phyloP scores from a whole-genome alignment of 2,329 filamentous ascomycete genomes.

The Orbilia brochopaga region DNA sequence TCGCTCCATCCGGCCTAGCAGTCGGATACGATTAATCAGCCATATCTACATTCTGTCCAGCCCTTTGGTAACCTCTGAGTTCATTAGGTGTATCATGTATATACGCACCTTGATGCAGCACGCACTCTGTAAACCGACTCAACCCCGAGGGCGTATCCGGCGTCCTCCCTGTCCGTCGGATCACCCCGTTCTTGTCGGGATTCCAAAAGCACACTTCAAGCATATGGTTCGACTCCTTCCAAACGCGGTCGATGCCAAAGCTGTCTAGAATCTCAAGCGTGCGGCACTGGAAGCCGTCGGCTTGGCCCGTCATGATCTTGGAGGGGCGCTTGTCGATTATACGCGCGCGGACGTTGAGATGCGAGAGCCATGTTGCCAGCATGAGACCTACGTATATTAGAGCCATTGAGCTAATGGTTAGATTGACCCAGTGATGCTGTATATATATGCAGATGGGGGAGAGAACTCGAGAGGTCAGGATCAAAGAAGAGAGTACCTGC shows the following conservation, averaged over 20 bases:
- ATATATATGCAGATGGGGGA: no score
- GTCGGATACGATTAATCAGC: neutral
- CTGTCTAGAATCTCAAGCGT: constrained; percentile 76
- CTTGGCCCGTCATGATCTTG: constrained; percentile 57
- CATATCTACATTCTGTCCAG: neutral
- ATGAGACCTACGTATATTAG: constrained; percentile 26
- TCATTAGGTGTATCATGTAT: neutral
- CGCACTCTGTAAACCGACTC: constrained; percentile 69
- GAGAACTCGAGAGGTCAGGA: no score
- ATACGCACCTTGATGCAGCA: constrained; percentile 69
- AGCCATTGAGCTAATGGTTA: no score
- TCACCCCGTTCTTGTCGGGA: constrained; percentile 65
- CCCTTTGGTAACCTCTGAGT: neutral
- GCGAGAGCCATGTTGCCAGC: constrained; percentile 60
- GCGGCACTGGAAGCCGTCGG: constrained; percentile 67
- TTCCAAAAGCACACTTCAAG: constrained; percentile 70
- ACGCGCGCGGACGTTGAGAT: constrained; percentile 61
- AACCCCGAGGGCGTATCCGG: constrained; percentile 69
- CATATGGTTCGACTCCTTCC: constrained; percentile 72
- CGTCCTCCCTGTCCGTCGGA: constrained; percentile 67
- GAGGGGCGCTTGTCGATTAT: constrained; percentile 59
- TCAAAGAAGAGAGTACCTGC: no score
- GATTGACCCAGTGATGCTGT: neutral
- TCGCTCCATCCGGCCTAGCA: constrained; percentile 64
- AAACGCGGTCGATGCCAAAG: constrained; percentile 70